phyloP scores from a whole-genome alignment of 495 filamentous ascomycete species.

The Penicillium dipodomyicola region DNA sequence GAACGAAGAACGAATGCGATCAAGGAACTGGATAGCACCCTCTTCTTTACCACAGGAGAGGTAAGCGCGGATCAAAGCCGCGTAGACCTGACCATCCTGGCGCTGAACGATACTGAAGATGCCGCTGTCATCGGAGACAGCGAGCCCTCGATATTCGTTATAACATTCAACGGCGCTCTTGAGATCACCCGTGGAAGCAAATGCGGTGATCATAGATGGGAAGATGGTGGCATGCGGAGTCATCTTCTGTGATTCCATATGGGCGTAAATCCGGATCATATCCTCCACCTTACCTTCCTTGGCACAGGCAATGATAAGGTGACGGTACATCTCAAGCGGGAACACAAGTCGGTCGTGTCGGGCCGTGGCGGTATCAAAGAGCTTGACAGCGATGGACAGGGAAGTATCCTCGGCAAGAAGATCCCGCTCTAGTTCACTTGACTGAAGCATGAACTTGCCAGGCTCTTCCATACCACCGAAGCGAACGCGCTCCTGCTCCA shows the following conservation, averaged over 20 bases:
- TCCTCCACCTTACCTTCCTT: slow-evolving; percentile 71
- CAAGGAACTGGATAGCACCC: slow-evolving; percentile 77
- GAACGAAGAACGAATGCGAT: slow-evolving; percentile 64
- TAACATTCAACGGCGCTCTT: slow-evolving; percentile 91
- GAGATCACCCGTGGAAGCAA: slow-evolving; percentile 75
- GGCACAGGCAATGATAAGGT: slow-evolving; percentile 82
- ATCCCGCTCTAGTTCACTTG: slow-evolving; percentile 76
- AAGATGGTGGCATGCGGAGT: slow-evolving; percentile 77
- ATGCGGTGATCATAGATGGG: slow-evolving; percentile 87
- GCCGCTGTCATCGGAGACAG: slow-evolving; percentile 75
- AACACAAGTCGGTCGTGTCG: slow-evolving; percentile 53
- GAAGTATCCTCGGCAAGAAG: slow-evolving; percentile 85
- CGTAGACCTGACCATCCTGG: slow-evolving; percentile 81
- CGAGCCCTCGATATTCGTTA: slow-evolving; percentile 85
- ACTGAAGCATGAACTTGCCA: slow-evolving; percentile 86
- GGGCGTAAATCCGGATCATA: slow-evolving; percentile 84
- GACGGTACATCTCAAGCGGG: slow-evolving; percentile 72
- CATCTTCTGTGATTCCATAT: slow-evolving; percentile 78
- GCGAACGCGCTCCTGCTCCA: slow-evolving; percentile 73
- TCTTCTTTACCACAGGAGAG: slow-evolving; percentile 71
- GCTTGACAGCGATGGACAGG: slow-evolving; percentile 73
- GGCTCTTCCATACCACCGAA: slow-evolving; percentile 84
- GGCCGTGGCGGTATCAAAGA: slow-evolving; percentile 72
- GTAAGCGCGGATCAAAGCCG: slow-evolving; percentile 83
- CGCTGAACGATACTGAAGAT: slow-evolving; percentile 67